Evolutionary conservation across 2,329 filamentous ascomycete species (phyloP).

Genomic region (Scedosporium apiospermum): DNA sequence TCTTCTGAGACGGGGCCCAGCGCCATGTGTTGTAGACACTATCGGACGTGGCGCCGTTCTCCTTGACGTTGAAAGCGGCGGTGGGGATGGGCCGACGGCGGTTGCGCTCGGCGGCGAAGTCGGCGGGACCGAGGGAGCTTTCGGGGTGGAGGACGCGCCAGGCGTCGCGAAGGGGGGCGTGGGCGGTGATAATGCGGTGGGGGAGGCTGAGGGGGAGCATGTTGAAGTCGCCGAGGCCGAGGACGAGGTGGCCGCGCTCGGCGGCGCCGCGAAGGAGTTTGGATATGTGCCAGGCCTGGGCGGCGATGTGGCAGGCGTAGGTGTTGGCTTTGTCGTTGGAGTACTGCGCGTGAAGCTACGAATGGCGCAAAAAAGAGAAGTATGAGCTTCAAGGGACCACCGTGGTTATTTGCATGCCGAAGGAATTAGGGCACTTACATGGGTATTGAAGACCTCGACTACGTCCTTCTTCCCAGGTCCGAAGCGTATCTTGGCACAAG

Average conservation of each 20-base stretch:
- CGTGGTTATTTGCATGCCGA: not conserved
- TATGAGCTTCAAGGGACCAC: no score
- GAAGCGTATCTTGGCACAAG: conserved; percentile 68
- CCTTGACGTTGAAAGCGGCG: conserved; percentile 65
- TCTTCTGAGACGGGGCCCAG: conserved; percentile 66
- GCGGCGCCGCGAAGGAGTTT: conserved; percentile 78
- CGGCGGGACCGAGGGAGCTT: conserved; percentile 66
- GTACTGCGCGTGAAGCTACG: conserved; percentile 70
- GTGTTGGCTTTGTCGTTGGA: conserved; percentile 70
- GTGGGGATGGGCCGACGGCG: conserved; percentile 60
- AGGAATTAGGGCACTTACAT: conserved; percentile 38
- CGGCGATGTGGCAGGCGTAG: conserved; percentile 81
- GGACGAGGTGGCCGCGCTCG: conserved; percentile 70
- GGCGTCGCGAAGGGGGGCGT: conserved; percentile 68
- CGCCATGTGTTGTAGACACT: conserved; percentile 86
- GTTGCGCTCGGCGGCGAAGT: conserved; percentile 56
- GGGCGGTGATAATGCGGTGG: conserved; percentile 71
- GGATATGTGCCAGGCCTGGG: conserved; percentile 90
- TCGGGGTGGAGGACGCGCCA: conserved; percentile 81
- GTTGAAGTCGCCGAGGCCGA: conserved; percentile 91
- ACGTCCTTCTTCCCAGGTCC: conserved; percentile 56
- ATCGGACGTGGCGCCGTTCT: conserved; percentile 84
- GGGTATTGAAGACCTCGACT: conserved; percentile 87
- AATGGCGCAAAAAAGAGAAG: not conserved
- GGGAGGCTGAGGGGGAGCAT: conserved; percentile 83